Percentiles rank a stretch among this genome's conserved stretches.
Conservation (phyloP, 2,329 filamentous ascomycete genomes). For the Aspergillus calidoustus region DNA sequence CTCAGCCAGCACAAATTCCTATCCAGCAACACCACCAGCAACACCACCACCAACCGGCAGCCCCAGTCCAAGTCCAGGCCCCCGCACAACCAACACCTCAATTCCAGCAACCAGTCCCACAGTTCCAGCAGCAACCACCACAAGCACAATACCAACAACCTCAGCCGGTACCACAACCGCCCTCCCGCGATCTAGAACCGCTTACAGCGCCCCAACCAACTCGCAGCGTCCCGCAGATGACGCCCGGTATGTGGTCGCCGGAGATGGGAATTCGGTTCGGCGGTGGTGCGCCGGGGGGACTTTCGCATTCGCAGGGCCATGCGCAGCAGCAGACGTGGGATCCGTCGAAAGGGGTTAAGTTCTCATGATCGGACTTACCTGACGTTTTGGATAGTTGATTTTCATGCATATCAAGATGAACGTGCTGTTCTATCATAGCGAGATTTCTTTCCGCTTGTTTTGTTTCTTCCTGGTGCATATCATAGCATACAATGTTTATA, state of each 20-base stretch:
- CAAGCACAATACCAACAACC: conserved; percentile 32
- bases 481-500: too few species aligned
- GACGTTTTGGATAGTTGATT: neutral
- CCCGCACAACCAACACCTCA: conserved; percentile 8
- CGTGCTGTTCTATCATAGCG: too few species aligned
- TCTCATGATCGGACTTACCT: conserved; percentile 41
- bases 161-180: neutral
- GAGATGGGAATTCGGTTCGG: conserved; percentile 81
- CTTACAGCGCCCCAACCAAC: conserved; percentile 55
- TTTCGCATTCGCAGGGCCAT: conserved; percentile 39
- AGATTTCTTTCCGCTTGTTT: too few species aligned
- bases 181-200: conserved; percentile 31
- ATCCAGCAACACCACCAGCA: conserved; percentile 37
- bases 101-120: conserved; percentile 28
- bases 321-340: conserved; percentile 60
- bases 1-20: conserved; percentile 32
- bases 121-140: neutral
- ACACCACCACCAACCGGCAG: conserved; percentile 47
- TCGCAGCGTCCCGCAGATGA: conserved; percentile 48
- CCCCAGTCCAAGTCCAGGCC: conserved; percentile 39
- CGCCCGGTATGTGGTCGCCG: conserved; percentile 73
- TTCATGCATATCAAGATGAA: too few species aligned
- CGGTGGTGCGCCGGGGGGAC: neutral
- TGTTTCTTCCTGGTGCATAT: too few species aligned
- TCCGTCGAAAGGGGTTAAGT: conserved; percentile 61